Evolutionary conservation across 306 rosid genomes (phyloP), one percentile per base, ranked within the genome.

Genomic region (Quercus engelmannii): DNA sequence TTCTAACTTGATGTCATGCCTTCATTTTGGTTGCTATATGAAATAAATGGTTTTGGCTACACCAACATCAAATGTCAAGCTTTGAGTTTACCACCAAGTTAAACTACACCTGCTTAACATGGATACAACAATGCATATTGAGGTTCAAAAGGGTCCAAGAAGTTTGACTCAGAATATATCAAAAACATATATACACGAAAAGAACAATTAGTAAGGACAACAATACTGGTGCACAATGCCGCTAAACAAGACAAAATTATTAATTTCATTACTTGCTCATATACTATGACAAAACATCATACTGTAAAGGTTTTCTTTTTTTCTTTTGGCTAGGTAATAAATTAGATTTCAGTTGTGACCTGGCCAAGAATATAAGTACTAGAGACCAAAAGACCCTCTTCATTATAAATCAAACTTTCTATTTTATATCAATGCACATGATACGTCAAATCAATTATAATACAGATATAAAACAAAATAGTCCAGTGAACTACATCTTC

Each of bases 381-480:
- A 12, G 41, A 63, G 69, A 28, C 41, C 69, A 63, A 28, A 63
- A 62, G 41, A 19, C 38, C 10, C 6, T 63, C 38, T 63, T 28
- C 35, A 1, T 73, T 11, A 25, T 38, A 20, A 56, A 30, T 21
- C 5, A 41, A 56, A 38, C 51, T 1, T 26, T 55, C 43, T 21
- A 70, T 63, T 63, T 11, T 6, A 59, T 21, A 74, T 41, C 49
- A 69, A 55, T 31, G 76, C 63, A 76, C 20, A 49, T 12, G 52
- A 10, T 55, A 62, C 43, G 49, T 76, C 79, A 81, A 31, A 49
- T 8, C 67, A 18, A 54, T 54, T 20, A 52, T 63, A 7, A 83
- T 71, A 64, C 55, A 64, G 2, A 20, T 25, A 12, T n/a, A 51
- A 20, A 23, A 61, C 28, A 30, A 9, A 58, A 33, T 1, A 78